Base-by-base conservation (phyloP, 2,329 filamentous ascomycete genomes). In the Pseudogymnoascus sp. region DNA sequence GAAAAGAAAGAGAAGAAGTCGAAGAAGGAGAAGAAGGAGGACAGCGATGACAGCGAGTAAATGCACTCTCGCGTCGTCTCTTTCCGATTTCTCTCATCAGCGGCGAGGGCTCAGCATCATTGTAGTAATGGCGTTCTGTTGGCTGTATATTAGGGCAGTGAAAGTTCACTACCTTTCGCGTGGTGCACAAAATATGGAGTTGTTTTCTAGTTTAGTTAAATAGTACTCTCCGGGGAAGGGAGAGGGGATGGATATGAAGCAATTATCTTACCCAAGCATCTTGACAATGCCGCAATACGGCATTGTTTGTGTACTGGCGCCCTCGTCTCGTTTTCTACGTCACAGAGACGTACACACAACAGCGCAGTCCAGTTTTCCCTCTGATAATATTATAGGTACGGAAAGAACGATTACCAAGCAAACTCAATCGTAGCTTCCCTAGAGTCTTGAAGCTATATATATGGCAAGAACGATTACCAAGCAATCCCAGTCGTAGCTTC, bases 11-110 rank as follows among this genome's bases (percentile, higher is more conserved):
- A 79, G 70, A 77, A 76, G 63, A 81, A 81, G 59, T 40, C 35
- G 3, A 61, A 61, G 66, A 79, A 71, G 59, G 70, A 69, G 21
- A 72, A 79, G 64, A 73, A 72, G 64, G 67, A 67, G 35, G 70
- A 67, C 33, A 72, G 70, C 64, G 71, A 69, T 63, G 80, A 82
- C 70, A 82, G 80, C 69, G 81, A 83, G 62, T 83, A 75, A 40
- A 8, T 10, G 74, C n/a, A 26, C 33, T 38, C 59, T 56, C 13
- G 13, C 10, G 59, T 61, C 59, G 40, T 40, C 59, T 40, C 26
- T 61, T 61, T 56, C 50, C 10, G 50, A 56, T 33, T 56, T 56
- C n/a, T 56, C 50, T 56, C 47, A 53, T 53, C 50, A 21, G 50
- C 29, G 50, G 50, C 50, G 50, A 56, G 50, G 50, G 50, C 50